phyloP scores from a whole-genome alignment of 495 filamentous ascomycete species.

The Copromyces sp. region DNA sequence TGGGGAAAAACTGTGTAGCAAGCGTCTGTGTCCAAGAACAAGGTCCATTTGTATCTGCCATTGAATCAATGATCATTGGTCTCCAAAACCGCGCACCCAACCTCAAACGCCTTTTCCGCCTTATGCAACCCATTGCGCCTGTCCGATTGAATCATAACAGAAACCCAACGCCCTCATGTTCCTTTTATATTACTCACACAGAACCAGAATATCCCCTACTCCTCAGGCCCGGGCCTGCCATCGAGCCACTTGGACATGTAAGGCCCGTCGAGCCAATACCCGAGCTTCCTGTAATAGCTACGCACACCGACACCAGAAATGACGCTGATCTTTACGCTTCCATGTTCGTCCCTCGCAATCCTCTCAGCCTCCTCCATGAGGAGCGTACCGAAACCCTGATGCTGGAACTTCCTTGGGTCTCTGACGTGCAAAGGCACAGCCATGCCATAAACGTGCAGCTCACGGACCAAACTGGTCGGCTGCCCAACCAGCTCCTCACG shows the following conservation, averaged over 20 bases:
- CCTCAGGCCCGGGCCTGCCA: slow-evolving; percentile 26
- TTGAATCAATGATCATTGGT: not conserved
- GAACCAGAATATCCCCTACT: not conserved
- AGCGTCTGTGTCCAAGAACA: not conserved
- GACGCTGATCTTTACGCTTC: slow-evolving; percentile 85
- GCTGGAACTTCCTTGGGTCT: slow-evolving; percentile 93
- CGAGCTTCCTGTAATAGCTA: slow-evolving; percentile 85
- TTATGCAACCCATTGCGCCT: not conserved
- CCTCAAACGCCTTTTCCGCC: not conserved
- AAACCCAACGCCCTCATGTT: not conserved
- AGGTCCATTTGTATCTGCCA: not conserved
- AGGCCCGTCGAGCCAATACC: slow-evolving; percentile 83
- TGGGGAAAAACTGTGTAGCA: not conserved
- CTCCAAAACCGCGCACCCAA: not conserved
- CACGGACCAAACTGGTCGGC: slow-evolving; percentile 82
- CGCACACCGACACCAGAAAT: slow-evolving; percentile 93
- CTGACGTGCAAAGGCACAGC: slow-evolving; percentile 90
- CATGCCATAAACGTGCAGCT: slow-evolving; percentile 92
- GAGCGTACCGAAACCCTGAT: slow-evolving; percentile 92
- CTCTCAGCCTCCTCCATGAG: slow-evolving; percentile 97
- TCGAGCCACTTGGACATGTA: slow-evolving; percentile 73
- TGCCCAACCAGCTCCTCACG: slow-evolving; percentile 76
- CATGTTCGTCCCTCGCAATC: slow-evolving; percentile 88
- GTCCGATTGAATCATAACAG: not conserved
- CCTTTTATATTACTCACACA: not conserved